A percentile compares a stretch with the other conserved stretches of the same genome.
These are phyloP conservation scores for Tetrapisispora namnaoensis DNA, from an alignment of 805 yeast genomes.

Conservation along the genomic window DNA sequence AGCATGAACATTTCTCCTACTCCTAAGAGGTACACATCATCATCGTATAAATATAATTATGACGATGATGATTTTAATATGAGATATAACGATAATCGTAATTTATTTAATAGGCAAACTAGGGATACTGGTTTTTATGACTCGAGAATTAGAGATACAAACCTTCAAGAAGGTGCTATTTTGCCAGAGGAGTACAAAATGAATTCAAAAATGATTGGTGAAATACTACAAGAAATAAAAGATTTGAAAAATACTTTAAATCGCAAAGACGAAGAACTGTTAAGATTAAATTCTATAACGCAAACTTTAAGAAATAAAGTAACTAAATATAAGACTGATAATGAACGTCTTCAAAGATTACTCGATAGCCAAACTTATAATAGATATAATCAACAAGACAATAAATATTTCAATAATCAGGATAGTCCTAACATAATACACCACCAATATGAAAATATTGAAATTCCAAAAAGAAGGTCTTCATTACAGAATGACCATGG, in stretches of 20 bases:
- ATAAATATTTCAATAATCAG: background rate
- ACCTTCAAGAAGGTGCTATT: constrained; percentile 11
- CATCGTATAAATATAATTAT: background rate
- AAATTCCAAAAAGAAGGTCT: constrained; percentile 18
- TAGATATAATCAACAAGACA: background rate
- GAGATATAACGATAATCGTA: background rate
- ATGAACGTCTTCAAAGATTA: constrained; percentile 1
- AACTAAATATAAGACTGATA: constrained; percentile 23
- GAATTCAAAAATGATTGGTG: constrained; percentile 32
- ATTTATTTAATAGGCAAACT: background rate
- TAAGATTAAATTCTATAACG: constrained; percentile 26
- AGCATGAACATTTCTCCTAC: constrained; percentile 26
- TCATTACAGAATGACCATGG: background rate
- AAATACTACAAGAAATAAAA: constrained; percentile 31
- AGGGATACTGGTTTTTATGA: background rate
- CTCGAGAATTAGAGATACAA: background rate
- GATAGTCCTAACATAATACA: background rate
- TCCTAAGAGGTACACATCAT: constrained; percentile 20
- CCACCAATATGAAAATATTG: constrained; percentile 11
- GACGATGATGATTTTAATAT: background rate
- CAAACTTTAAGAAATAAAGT: constrained; percentile 29
- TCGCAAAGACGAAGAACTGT: constrained; percentile 18
- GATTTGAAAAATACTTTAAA: constrained; percentile 27
- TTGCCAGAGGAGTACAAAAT: constrained; percentile 30
- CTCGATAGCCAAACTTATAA: background rate